Percentiles rank a stretch among this genome's conserved stretches.
Conservation (phyloP, 768 basidiomycete genomes). For the Suillus lakei region DNA sequence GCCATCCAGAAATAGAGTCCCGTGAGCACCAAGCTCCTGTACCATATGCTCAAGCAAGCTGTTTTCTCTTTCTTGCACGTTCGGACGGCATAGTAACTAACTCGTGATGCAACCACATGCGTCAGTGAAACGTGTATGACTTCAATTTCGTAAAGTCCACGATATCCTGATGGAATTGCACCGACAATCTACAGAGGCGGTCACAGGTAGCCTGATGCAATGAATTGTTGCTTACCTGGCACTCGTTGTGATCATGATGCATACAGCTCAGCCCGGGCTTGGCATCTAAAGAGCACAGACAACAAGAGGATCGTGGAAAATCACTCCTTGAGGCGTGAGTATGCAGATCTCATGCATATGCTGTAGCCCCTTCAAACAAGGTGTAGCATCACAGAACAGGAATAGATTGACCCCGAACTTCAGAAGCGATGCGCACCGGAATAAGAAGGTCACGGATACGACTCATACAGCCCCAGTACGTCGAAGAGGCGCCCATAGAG, state of each 20-base stretch:
- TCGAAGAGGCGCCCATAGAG: background rate
- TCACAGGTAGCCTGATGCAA: background rate
- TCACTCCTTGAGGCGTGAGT: background rate
- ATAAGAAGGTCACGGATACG: background rate
- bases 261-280: background rate
- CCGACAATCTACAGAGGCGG: background rate
- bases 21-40: background rate
- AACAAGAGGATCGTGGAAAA: background rate
- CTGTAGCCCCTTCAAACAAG: background rate
- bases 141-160: background rate
- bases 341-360: background rate
- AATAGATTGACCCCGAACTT: background rate
- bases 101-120: background rate
- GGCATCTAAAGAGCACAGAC: background rate
- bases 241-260: background rate
- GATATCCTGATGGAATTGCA: too few relatives aligned
- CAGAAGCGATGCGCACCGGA: background rate
- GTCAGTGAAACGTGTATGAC: background rate
- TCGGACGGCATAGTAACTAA: background rate
- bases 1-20: background rate
- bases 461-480: background rate
- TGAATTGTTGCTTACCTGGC: background rate
- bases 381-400: background rate
- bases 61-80: background rate
- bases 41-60: background rate